Evolutionary conservation across 805 yeast genomes (phyloP), one percentile per base, ranked within the genome.

Genomic region (Yarrowia keelungensis): DNA sequence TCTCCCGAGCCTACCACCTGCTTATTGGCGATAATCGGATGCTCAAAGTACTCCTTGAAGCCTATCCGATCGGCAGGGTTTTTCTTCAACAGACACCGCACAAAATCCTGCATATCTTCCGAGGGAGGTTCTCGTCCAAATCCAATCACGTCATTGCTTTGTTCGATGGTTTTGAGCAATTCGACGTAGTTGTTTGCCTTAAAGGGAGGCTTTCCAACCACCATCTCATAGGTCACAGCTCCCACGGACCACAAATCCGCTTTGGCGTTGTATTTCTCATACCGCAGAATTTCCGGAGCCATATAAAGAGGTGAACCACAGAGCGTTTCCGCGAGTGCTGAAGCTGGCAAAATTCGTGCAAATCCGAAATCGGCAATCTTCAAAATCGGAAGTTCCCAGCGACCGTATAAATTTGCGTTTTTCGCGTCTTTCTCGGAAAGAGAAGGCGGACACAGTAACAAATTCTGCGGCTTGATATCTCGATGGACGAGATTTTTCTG

Each of bases 191-290:
- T 95, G 4, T 90, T 87, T 3, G 99, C 98, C 72, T 90, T 87
- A 77, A 93, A 95, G 0, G 99, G 99, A 1, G 99, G 97, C 77
- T 86, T 89, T n/a, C 98, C 98, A 39, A 91, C 92, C 12, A 91
- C 85, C 97, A 95, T 93, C 78, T 95, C 99, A 78, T 89, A 95
- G 12, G 93, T 80, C 1, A 95, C 98, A 0, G 98, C 96, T 3
- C 99, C 99, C 5, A 94, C 97, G 8, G 98, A 92, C 99, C 99
- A 95, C 71, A 95, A 79, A 76, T 95, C 99, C 0, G 98, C 98
- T 77, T 92, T 93, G 5, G 98, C 99, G 73, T 93, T 92, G 80
- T 95, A 95, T 79, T 92, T 95, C 77, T 95, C 98, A 75, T 91
- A 93, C 71, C 97, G 84, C 73, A 95, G 81, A 59, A 95, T 95